A percentile compares a stretch with the other conserved stretches of the same genome.
Conservation (phyloP, 768 basidiomycete species). For the Pilatotrama ljubarskyi region DNA sequence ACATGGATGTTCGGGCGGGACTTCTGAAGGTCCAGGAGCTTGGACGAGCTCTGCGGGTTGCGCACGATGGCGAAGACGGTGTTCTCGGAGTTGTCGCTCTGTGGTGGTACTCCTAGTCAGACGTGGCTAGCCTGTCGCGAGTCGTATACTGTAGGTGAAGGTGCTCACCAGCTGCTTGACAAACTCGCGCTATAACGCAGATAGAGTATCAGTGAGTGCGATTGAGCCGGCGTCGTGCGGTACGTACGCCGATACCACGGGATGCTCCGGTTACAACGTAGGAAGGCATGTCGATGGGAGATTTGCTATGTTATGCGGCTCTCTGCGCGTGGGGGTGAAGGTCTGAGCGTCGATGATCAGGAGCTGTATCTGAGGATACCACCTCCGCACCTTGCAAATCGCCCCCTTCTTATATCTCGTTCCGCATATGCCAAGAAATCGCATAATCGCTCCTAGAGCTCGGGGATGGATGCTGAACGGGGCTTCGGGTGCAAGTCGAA, state of each 20-base stretch:
- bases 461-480: background rate
- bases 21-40: constrained; percentile 15
- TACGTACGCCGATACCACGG: constrained; percentile 33
- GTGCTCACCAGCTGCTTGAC: constrained; percentile 26
- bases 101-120: no score
- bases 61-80: constrained; percentile 28
- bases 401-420: background rate
- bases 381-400: background rate
- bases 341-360: no score
- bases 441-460: no score
- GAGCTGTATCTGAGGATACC: no score
- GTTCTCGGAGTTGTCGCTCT: constrained; percentile 21
- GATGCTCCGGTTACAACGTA: constrained; percentile 28
- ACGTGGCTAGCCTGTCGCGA: no score
- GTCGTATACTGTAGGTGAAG: background rate
- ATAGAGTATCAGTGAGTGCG: background rate
- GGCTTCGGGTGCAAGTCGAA: background rate
- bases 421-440: background rate
- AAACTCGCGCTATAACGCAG: constrained; percentile 24
- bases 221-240: no score
- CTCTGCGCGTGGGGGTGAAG: no score
- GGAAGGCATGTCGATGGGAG: background rate
- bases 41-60: constrained; percentile 14
- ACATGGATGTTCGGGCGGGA: constrained; percentile 34
- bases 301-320: no score